Base-by-base conservation (phyloP, 1,284 basidiomycete genomes). In the Cryptococcus amylolentus region DNA sequence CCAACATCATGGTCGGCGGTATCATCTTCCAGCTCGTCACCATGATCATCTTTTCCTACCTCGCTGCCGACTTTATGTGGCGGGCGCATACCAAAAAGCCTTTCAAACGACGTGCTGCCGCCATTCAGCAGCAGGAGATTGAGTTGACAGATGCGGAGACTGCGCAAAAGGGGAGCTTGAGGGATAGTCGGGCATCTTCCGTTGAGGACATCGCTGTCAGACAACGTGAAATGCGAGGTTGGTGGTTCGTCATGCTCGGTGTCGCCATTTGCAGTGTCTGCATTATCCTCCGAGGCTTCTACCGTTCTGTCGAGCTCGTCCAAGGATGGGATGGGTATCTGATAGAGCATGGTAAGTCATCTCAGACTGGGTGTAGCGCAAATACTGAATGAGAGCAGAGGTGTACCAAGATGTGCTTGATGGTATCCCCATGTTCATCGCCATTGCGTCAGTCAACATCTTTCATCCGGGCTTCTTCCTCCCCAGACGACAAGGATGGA, bases 341-440 rank as follows among this genome's bases (percentile, higher is more conserved):
- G 16, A 52, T 59, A 45, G 26, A 31, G 8, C 49, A 55, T 28
- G 51, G 49, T 51, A 18, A 10, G 47, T 18, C 16, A 12, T 35
- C 12, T 16, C 16, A 14, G 18, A 10, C 23, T 23, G 31, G 10
- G 7, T 35, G 7, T 10, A 3, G 18, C 0, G 7, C 38, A 9
- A 9, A 5, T 23, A 18, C 41, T 35, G 50, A 37, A 3, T 23
- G 1, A 14, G 20, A 13, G n/a, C 37, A 47, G 57, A 63, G 49
- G 48, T 54, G 26, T 60, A 58, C 31, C 59, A 60, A 26, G 56
- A 82, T 64, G 78, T 83, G 13, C 78, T 87, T 12, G 85, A 86
- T 57, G 84, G 81, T n/a, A 75, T 74, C 0, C 84, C 85, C 81
- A 80, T 87, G 56, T 68, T 78, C 2, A 71, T 84, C 5, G 83